These are phyloP conservation scores for Linnemannia exigua DNA, from an alignment of 192 early-diverging fungal genomes.

Conservation along the genomic window DNA sequence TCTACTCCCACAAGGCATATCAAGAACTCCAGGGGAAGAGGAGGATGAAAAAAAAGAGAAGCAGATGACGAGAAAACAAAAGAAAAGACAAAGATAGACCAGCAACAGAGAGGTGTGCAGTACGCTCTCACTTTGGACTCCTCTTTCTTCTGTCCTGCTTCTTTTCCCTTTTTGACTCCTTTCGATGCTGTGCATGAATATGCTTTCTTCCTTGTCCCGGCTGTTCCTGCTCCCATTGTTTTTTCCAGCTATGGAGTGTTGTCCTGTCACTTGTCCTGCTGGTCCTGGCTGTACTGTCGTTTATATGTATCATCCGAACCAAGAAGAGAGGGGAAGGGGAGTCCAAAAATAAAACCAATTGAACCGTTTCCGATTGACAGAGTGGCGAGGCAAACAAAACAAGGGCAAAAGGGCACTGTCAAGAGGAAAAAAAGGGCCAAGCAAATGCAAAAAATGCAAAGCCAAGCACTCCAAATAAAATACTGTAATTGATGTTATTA, in stretches of 20 bases:
- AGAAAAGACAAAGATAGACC: not conserved
- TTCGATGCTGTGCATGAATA: not conserved
- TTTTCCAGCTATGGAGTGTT: not conserved
- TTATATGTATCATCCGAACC: not conserved
- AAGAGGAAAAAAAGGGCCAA: not conserved
- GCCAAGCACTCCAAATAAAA: not conserved
- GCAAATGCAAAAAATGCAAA: not conserved
- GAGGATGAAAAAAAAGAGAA: not conserved
- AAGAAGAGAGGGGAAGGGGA: not conserved
- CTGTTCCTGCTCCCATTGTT: not conserved
- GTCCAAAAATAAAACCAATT: constrained; percentile 5
- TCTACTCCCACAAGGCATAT: not conserved
- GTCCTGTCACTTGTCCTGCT: not conserved
- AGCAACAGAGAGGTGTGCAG: not conserved
- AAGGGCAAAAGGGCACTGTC: not conserved
- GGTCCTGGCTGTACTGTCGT: not conserved
- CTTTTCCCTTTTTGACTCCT: not conserved
- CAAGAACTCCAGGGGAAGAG: not conserved
- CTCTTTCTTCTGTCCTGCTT: not conserved
- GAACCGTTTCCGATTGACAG: not conserved
- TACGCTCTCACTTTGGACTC: not conserved
- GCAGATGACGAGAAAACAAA: not conserved
- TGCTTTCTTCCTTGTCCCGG: not conserved
- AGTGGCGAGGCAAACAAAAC: not conserved
- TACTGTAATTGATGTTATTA: not conserved